phyloP scores from a whole-genome alignment of 371 early-diverging fungal species.

The Rhizopus sp. region DNA sequence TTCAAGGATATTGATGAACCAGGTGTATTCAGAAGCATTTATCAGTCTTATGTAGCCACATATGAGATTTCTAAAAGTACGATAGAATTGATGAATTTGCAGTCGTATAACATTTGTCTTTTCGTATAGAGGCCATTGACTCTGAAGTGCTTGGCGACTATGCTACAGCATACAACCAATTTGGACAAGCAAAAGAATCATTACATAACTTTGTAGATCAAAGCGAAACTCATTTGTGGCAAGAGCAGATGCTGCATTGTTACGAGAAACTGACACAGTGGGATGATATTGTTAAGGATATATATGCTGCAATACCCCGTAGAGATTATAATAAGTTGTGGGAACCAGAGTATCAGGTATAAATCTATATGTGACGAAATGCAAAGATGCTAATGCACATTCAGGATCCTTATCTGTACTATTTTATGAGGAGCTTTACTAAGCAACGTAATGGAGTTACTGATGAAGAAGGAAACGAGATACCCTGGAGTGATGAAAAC shows the following conservation, averaged over 20 bases:
- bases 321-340: slow-evolving; percentile 48
- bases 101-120: background rate
- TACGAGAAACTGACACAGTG: slow-evolving; percentile 66
- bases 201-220: background rate
- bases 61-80: slow-evolving; percentile 44
- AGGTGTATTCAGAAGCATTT: slow-evolving; percentile 64
- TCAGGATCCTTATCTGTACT: slow-evolving; percentile 50
- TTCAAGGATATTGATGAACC: slow-evolving; percentile 65
- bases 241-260: slow-evolving; percentile 61
- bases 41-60: slow-evolving; percentile 53
- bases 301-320: slow-evolving; percentile 42
- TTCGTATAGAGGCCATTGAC: slow-evolving; percentile 53
- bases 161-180: slow-evolving; percentile 52
- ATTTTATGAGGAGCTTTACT: slow-evolving; percentile 58
- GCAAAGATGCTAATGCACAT: background rate
- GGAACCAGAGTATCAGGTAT: slow-evolving; percentile 48
- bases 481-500: slow-evolving; percentile 46
- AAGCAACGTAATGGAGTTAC: slow-evolving; percentile 48
- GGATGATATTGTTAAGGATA: slow-evolving; percentile 54
- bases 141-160: slow-evolving; percentile 63
- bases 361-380: background rate
- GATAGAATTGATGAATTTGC: background rate
- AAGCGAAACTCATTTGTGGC: slow-evolving; percentile 54
- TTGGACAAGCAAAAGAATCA: slow-evolving; percentile 42
- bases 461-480: slow-evolving; percentile 38